Conservation (phyloP, 495 filamentous ascomycete species). For the Xeromyces bisporus region DNA sequence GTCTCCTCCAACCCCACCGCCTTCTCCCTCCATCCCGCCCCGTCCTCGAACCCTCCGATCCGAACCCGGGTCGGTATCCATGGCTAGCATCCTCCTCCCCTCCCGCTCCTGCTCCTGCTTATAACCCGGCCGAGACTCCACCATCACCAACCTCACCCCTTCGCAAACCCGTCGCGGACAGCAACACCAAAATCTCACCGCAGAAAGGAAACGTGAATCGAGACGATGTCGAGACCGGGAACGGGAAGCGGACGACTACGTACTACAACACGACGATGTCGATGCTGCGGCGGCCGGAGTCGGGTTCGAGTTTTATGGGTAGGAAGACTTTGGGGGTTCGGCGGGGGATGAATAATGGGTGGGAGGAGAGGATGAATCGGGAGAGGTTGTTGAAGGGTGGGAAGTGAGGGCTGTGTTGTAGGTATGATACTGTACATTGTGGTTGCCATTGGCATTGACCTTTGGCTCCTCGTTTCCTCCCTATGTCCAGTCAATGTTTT, state of each 20-base stretch:
- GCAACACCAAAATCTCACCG: not conserved
- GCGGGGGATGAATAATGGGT: constrained; percentile 37
- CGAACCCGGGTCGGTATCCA: constrained; percentile 23
- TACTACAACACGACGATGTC: constrained; percentile 38
- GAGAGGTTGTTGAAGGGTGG: too few species aligned
- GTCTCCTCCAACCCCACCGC: constrained; percentile 18
- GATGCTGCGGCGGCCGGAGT: constrained; percentile 16
- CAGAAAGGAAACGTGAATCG: not conserved
- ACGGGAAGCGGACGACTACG: constrained; percentile 23
- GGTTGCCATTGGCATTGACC: too few species aligned
- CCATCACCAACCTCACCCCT: not conserved
- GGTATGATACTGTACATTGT: too few species aligned
- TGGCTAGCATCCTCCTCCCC: constrained; percentile 20
- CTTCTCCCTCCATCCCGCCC: constrained; percentile 23
- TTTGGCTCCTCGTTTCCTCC: too few species aligned
- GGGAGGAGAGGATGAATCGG: constrained; percentile 32
- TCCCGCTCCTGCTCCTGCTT: too few species aligned
- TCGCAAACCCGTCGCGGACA: not conserved
- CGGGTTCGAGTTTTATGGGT: constrained; percentile 6
- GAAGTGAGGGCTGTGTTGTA: too few species aligned
- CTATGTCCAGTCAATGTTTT: too few species aligned
- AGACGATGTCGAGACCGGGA: constrained; percentile 6
- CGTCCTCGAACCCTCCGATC: constrained; percentile 18
- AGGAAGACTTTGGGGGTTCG: constrained; percentile 40
- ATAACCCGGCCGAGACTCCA: constrained; percentile 1